Evolutionary conservation across 2,329 filamentous ascomycete species (phyloP), one percentile per base, ranked within the genome.

Genomic region (Hypomyces perniciosus): DNA sequence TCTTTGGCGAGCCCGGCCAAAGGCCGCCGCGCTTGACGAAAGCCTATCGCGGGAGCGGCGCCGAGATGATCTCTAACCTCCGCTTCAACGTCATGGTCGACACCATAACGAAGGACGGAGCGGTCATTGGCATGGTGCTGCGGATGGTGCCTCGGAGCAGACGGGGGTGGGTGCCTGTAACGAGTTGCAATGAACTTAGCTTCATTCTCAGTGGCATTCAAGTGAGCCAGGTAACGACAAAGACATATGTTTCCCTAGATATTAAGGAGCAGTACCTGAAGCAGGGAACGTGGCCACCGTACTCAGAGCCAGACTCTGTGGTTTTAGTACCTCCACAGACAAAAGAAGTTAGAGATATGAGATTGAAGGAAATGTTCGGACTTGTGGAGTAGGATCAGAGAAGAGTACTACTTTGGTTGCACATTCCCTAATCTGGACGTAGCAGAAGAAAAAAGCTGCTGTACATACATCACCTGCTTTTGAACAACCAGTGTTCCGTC

Each of bases 61-160:
- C 54, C 5, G 13, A 28, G 9, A 54, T 56, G 52, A 40, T 54
- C n/a, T 48, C 28, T 29, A 54, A 56, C 34, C 42, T 56, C n/a
- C 49, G 54, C 34, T 56, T 56, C 54, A 56, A 56, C 48, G 51
- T 39, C 37, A 39, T 39, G 37, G 12, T 39, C 26, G 37, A 39
- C 6, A n/a, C 26, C 2, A 26, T 13, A 13, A 39, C 37, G 7
- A 39, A n/a, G 8, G 20, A 20, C 20, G 20, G 20, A 3, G 20
- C 20, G 20, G 20, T 20, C 20, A 20, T 20, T 20, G 20, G 20
- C 20, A 20, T 20, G 20, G 20, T 20, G 20, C 20, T 20, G 20
- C 20, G 20, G 20, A 20, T 20, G 20, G 20, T 20, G 20, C 20
- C 20, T 20, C 20, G 20, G 20, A 20, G 20, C 20, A 20, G 20